These are phyloP conservation scores for Aureobasidium uvarum DNA, from an alignment of 2,329 filamentous ascomycete species.

Conservation along the genomic window DNA sequence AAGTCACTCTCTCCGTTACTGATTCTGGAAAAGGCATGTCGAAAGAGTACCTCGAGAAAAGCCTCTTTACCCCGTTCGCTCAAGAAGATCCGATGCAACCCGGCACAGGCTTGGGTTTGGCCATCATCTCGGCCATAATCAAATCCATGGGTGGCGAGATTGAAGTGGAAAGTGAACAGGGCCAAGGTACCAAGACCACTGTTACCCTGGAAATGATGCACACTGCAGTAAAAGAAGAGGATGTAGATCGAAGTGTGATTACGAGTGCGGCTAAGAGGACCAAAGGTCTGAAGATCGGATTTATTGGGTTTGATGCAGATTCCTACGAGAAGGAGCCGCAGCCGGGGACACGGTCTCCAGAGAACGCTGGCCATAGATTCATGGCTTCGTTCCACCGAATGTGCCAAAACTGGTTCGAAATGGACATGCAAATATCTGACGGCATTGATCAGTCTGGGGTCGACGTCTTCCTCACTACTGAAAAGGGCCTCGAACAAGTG, in stretches of 20 bases:
- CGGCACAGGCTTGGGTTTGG: slow-evolving; percentile 64
- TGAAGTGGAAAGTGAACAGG: slow-evolving; percentile 53
- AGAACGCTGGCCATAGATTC: slow-evolving; percentile 19
- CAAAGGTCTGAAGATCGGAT: slow-evolving; percentile 6
- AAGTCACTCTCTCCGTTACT: slow-evolving; percentile 42
- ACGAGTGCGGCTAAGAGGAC: slow-evolving; percentile 1
- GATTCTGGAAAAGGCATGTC: slow-evolving; percentile 68
- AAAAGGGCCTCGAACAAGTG: slow-evolving; percentile 8
- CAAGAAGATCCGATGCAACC: slow-evolving; percentile 62
- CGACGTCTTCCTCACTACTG: slow-evolving; percentile 25
- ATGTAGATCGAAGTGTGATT: slow-evolving; percentile 21
- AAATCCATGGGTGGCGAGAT: slow-evolving; percentile 60
- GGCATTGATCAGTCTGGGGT: slow-evolving; percentile 1
- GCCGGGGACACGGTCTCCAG: not conserved
- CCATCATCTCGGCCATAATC: slow-evolving; percentile 60
- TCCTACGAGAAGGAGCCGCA: slow-evolving; percentile 13
- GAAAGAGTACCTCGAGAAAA: slow-evolving; percentile 60
- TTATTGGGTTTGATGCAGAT: slow-evolving; percentile 21
- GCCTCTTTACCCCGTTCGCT: slow-evolving; percentile 62
- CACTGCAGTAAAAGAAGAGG: not conserved
- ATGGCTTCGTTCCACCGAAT: slow-evolving; percentile 25
- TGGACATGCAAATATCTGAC: slow-evolving; percentile 17
- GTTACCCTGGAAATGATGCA: slow-evolving; percentile 18
- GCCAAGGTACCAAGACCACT: slow-evolving; percentile 49
- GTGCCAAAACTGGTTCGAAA: slow-evolving; percentile 25